Evolutionary conservation across 169 alveolate species (phyloP).

Genomic region (Sarcocystis neurona): DNA sequence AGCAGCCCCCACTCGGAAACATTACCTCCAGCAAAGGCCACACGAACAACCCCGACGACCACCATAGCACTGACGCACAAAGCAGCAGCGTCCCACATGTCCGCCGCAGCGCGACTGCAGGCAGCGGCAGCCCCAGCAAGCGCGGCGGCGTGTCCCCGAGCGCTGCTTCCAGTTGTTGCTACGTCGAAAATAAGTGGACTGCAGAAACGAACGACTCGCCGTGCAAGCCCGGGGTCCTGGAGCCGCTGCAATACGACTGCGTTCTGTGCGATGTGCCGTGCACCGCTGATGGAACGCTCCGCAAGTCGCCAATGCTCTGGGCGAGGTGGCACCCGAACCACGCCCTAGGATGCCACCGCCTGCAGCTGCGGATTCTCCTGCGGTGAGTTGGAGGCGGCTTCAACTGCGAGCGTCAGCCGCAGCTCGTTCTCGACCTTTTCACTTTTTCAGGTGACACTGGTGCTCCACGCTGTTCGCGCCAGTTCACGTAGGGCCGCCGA

Average conservation of each 20-base stretch:
- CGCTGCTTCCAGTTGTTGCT: not conserved
- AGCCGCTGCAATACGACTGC: conserved; percentile 42
- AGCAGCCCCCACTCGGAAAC: no score
- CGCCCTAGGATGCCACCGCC: conserved; percentile 54
- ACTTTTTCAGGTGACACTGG: no score
- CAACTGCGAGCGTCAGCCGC: not conserved
- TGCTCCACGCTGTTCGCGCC: not conserved
- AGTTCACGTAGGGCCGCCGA: no score
- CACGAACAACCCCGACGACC: no score
- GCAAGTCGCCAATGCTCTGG: conserved; percentile 90
- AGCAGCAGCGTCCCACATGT: no score
- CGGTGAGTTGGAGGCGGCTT: conserved; percentile 41
- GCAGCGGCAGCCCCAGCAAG: no score
- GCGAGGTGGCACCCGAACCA: conserved; percentile 66
- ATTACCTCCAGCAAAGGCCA: no score
- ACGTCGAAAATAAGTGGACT: not conserved
- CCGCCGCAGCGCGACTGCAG: no score
- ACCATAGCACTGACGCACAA: no score
- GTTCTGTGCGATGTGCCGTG: conserved; percentile 94
- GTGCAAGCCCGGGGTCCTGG: no score
- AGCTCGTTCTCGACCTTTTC: no score
- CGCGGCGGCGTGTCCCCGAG: not conserved
- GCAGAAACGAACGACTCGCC: not conserved
- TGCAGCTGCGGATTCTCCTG: conserved; percentile 63
- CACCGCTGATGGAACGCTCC: conserved; percentile 93